Evolutionary conservation across 1,284 basidiomycete species (phyloP).

Genomic region (Leccinum ponderosum): DNA sequence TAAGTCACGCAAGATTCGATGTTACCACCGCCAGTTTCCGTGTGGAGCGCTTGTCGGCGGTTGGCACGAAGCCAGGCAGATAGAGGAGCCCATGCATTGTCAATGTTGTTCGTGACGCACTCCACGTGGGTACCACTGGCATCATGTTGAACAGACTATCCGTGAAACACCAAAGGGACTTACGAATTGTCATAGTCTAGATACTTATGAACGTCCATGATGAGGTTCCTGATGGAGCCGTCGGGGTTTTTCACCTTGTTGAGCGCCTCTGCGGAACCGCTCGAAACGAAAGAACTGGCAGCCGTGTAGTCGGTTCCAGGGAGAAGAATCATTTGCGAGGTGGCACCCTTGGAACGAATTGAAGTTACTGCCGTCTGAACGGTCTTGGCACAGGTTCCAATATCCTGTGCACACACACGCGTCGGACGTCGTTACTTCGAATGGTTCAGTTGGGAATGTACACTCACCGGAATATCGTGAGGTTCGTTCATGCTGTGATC

Average conservation of each 20-base stretch:
- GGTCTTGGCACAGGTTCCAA: conserved; percentile 36
- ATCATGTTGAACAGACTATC: conserved; percentile 13
- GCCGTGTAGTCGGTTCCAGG: conserved; percentile 56
- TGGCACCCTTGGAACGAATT: conserved; percentile 48
- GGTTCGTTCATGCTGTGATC: conserved; percentile 54
- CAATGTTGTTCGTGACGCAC: conserved; percentile 54
- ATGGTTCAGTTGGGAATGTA: conserved; percentile 32
- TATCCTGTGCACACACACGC: conserved; percentile 30
- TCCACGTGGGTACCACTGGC: conserved; percentile 27
- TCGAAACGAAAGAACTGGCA: conserved; percentile 50
- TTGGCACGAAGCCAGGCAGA: conserved; percentile 50
- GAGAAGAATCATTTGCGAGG: conserved; percentile 53
- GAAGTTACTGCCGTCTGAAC: conserved; percentile 57
- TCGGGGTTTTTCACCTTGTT: conserved; percentile 54
- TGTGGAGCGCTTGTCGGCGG: conserved; percentile 58
- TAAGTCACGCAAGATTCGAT: conserved; percentile 48
- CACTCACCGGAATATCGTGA: conserved; percentile 41
- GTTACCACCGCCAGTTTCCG: conserved; percentile 63
- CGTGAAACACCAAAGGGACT: conserved; percentile 13
- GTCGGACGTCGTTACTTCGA: conserved; percentile 37
- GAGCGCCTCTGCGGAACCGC: conserved; percentile 55
- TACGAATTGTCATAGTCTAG: conserved; percentile 58
- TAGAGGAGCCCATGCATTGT: conserved; percentile 48
- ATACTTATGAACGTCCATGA: conserved; percentile 69
- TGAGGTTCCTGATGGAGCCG: conserved; percentile 46